phyloP scores from a whole-genome alignment of 352 stramenopile species.

The Plasmopara halstedii region DNA sequence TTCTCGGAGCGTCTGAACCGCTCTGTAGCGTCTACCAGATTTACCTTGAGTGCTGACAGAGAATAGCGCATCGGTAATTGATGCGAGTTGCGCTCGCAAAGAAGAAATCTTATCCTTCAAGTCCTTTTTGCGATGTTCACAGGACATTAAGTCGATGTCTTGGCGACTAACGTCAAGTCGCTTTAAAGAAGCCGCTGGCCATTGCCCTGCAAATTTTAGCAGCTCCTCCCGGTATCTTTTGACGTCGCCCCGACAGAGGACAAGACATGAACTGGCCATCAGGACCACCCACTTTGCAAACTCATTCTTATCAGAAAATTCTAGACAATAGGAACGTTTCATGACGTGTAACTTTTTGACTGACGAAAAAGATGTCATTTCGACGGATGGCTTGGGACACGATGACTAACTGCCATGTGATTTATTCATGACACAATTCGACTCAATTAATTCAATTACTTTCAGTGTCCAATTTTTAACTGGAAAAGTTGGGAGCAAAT shows the following conservation, averaged over 20 bases:
- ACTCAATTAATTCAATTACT: not conserved
- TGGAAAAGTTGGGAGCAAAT: not conserved
- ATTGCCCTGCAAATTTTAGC: conserved; percentile 20
- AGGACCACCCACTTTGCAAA: conserved; percentile 27
- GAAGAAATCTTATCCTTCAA: conserved; percentile 5
- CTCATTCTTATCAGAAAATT: conserved; percentile 23
- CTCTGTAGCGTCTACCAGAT: conserved; percentile 12
- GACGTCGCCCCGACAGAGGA: conserved; percentile 7
- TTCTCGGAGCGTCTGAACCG: conserved; percentile 15
- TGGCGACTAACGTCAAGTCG: conserved; percentile 17
- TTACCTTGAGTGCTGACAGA: conserved; percentile 21
- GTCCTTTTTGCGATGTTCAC: conserved; percentile 4
- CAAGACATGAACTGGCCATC: conserved; percentile 10
- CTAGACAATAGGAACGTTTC: conserved; percentile 11
- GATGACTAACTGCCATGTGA: conserved; percentile 3
- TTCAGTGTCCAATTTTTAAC: conserved; percentile 1
- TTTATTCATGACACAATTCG: conserved; percentile 2
- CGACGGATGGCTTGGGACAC: conserved; percentile 4
- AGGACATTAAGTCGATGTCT: not conserved
- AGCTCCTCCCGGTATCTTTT: conserved; percentile 23
- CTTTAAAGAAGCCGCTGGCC: conserved; percentile 16
- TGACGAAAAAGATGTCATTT: conserved; percentile 2
- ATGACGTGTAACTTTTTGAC: conserved; percentile 8
- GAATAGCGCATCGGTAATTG: conserved; percentile 22
- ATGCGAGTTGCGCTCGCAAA: conserved; percentile 21